Percentiles rank a stretch among this genome's conserved stretches.
phyloP scores from a whole-genome alignment of 2,329 filamentous ascomycete species.

The Claviceps digitariae region DNA sequence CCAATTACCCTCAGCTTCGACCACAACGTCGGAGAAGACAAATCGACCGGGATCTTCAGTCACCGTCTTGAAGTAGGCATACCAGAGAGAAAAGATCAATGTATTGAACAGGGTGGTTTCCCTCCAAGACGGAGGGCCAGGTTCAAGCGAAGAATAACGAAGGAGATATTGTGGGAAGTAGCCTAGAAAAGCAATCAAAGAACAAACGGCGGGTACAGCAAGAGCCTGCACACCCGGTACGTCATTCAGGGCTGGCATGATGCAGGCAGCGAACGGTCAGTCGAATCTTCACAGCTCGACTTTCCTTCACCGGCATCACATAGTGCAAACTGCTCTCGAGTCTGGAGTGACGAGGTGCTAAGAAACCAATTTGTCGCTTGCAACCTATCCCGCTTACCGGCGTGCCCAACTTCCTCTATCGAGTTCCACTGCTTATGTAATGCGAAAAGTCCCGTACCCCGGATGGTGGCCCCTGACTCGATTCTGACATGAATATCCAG shows the following conservation, averaged over 20 bases:
- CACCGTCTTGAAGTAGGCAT: constrained; percentile 52
- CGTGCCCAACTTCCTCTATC: not conserved
- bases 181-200: constrained; percentile 54
- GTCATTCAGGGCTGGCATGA: constrained; percentile 29
- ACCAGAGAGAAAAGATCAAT: constrained; percentile 50
- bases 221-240: constrained; percentile 36
- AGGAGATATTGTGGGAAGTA: constrained; percentile 64
- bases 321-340: not conserved
- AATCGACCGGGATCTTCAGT: constrained; percentile 45
- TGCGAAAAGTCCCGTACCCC: not conserved
- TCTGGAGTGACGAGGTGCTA: not conserved
- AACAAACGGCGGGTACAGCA: constrained; percentile 54
- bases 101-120: constrained; percentile 53
- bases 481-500: not conserved
- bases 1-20: constrained; percentile 35
- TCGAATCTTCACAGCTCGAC: not conserved
- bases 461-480: not conserved
- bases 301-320: not conserved
- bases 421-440: not conserved
- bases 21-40: constrained; percentile 24
- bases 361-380: not conserved
- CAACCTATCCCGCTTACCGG: not conserved
- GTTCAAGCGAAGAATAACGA: constrained; percentile 38
- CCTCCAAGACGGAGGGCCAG: constrained; percentile 42
- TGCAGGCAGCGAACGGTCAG: not conserved